phyloP scores from a whole-genome alignment of 2,329 filamentous ascomycete genomes.

The Ilyonectria sp. region DNA sequence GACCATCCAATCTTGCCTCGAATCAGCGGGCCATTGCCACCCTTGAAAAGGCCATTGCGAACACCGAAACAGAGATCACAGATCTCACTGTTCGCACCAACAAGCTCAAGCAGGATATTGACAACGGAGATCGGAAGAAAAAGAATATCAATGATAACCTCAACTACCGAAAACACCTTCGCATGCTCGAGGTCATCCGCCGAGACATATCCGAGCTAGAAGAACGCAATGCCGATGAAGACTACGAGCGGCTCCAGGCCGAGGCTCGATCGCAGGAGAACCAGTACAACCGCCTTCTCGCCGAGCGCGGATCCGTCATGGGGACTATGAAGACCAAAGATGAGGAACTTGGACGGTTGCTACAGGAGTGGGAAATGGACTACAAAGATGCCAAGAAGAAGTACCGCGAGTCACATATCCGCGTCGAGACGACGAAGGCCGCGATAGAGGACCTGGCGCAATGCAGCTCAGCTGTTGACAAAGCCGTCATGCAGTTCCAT shows the following conservation, averaged over 20 bases:
- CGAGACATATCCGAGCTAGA: constrained; percentile 82
- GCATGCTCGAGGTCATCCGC: constrained; percentile 77
- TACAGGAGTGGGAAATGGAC: constrained; percentile 86
- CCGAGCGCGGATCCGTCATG: constrained; percentile 81
- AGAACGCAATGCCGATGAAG: constrained; percentile 84
- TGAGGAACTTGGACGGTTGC: constrained; percentile 79
- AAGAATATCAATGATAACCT: constrained; percentile 92
- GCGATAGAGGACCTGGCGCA: constrained; percentile 91
- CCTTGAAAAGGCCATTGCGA: constrained; percentile 76
- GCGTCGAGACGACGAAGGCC: constrained; percentile 91
- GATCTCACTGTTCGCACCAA: constrained; percentile 80
- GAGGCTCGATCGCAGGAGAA: constrained; percentile 80
- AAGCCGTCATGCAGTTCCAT: constrained; percentile 98
- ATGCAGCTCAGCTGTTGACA: constrained; percentile 88
- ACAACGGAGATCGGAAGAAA: constrained; percentile 86
- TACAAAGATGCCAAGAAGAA: constrained; percentile 86
- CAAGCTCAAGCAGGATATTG: constrained; percentile 81
- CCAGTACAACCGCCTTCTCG: constrained; percentile 77
- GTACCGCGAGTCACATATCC: constrained; percentile 91
- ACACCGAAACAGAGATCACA: constrained; percentile 77
- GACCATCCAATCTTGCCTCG: constrained; percentile 77
- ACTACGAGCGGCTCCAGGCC: constrained; percentile 80
- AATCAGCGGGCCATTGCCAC: constrained; percentile 79
- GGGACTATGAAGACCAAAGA: constrained; percentile 89
- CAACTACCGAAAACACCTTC: constrained; percentile 82